These are phyloP conservation scores for Pichia sp. DNA, from an alignment of 1,139 yeast species.

Conservation along the genomic window DNA sequence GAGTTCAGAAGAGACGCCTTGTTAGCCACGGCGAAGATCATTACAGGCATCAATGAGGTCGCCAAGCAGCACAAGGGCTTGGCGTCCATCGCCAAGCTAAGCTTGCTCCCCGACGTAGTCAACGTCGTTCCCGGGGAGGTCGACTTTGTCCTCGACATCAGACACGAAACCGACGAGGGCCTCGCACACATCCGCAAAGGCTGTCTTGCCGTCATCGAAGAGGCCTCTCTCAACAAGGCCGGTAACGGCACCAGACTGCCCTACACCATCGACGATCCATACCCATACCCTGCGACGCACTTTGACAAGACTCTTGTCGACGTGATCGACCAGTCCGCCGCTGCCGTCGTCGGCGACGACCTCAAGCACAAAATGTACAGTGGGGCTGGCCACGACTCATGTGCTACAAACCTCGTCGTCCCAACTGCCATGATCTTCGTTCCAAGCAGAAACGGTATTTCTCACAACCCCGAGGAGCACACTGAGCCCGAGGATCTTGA, in stretches of 20 bases:
- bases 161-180: constrained; percentile 49
- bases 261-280: constrained; percentile 44
- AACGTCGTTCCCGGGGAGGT: constrained; percentile 65
- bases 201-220: constrained; percentile 35
- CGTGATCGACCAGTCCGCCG: constrained; percentile 50
- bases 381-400: constrained; percentile 75
- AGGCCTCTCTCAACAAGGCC: constrained; percentile 31
- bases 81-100: constrained; percentile 56
- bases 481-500: constrained; percentile 59
- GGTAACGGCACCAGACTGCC: constrained; percentile 41
- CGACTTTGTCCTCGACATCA: constrained; percentile 51
- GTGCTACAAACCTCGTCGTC: constrained; percentile 49
- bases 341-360: constrained; percentile 43
- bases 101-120: constrained; percentile 54
- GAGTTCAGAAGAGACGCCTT: constrained; percentile 58
- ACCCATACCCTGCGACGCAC: constrained; percentile 54
- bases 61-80: constrained; percentile 51
- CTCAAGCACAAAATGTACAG: constrained; percentile 47
- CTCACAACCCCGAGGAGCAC: constrained; percentile 66
- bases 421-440: constrained; percentile 76
- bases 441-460: constrained; percentile 66
- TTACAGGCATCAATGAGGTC: constrained; percentile 51
- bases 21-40: constrained; percentile 53
- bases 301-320: constrained; percentile 49
- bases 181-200: constrained; percentile 41